Evolutionary conservation across 192 early-diverging fungal genomes (phyloP).

Genomic region (Dissophora globulifera): DNA sequence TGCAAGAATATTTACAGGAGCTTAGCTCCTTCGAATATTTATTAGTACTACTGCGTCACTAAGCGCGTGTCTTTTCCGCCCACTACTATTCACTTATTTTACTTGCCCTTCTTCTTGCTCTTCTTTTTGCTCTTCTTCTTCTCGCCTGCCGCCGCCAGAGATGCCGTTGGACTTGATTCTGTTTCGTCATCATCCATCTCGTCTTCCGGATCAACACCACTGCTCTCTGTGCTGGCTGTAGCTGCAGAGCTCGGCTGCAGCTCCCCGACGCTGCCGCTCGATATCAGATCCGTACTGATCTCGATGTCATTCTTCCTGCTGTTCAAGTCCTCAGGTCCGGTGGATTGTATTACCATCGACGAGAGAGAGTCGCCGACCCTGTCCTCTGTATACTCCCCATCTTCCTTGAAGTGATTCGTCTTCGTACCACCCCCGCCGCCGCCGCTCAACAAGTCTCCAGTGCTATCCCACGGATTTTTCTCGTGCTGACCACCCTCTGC

Average conservation of each 20-base stretch:
- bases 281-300: neutral
- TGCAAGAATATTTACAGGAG: too few relatives aligned
- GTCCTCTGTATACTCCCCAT: neutral
- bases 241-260: neutral
- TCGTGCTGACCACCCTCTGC: constrained; percentile 24
- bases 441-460: constrained; percentile 13
- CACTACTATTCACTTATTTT: constrained; percentile 1
- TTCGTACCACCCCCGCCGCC: neutral
- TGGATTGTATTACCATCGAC: neutral
- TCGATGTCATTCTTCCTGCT: neutral
- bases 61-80: too few relatives aligned
- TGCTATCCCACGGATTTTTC: constrained; percentile 54
- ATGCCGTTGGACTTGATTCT: neutral
- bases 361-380: neutral
- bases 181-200: constrained; percentile 11
- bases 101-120: constrained; percentile 39
- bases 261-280: neutral
- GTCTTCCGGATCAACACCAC: constrained; percentile 2
- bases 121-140: constrained; percentile 37
- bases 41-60: too few relatives aligned
- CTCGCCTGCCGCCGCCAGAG: neutral
- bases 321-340: neutral
- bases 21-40: too few relatives aligned
- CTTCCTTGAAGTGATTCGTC: constrained; percentile 5
- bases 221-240: constrained; percentile 4